Evolutionary conservation across 306 rosid species (phyloP), one percentile per base, ranked within the genome.

Genomic region (Adenanthera pavonina): DNA sequence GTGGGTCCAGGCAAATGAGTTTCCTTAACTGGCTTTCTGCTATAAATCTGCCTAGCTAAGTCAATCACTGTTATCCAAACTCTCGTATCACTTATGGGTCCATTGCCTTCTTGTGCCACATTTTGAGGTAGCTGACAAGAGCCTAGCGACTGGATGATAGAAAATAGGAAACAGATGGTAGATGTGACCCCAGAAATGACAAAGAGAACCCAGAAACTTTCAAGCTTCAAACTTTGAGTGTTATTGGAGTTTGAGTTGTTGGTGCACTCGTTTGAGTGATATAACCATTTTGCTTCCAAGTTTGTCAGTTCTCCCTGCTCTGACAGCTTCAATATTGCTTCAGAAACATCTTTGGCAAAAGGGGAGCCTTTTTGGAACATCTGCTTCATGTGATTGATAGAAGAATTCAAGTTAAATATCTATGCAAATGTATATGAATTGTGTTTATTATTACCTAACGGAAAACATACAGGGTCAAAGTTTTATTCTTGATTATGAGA

Each of bases 301-400:
- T 0, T 6, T 62, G 43, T 85, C 17, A 94, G 0, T 17, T 68
- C 69, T 34, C 94, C 97, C 9, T 72, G 2, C 67, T 91, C 87
- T 46, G 78, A 65, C 34, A 91, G 88, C 36, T 69, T 33, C 60
- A 91, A 76, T 70, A 93, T 89, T 16, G 90, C 91, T 77, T 56
- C 69, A 4, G 97, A 89, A 66, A 91, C 53, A 74, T 93, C 97
- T 85, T 33, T 90, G 11, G 81, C 82, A 56, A 93, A 13, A 17
- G 97, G 97, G 4, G 98, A 91, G 65, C 97, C 98, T 81, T 86
- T 90, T 74, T 83, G 90, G 84, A 93, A 90, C 66, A 81, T 81
- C 98, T 91, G 92, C 85, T 81, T 49, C 72, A 84, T 19, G 49
- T 16, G 46, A 52, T 71, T 77, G 60, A 16, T 36, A 40, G 6